Evolutionary conservation across 345 rosid genomes (phyloP).

Genomic region (Linum tenue): DNA sequence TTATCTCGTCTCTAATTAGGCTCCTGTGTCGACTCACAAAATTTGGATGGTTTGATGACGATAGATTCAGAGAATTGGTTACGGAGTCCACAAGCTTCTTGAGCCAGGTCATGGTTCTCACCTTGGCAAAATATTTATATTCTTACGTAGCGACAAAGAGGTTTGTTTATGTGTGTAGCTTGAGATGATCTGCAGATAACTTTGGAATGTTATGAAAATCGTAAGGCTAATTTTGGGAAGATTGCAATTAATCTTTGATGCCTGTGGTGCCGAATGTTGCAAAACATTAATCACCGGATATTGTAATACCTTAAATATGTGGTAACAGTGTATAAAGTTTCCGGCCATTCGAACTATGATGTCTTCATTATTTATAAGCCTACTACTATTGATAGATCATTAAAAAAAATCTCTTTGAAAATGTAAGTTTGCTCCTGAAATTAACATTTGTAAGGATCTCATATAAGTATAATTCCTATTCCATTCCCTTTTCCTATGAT

Average conservation of each 20-base stretch:
- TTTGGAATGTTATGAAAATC: neutral
- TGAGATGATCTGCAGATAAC: neutral
- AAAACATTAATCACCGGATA: neutral
- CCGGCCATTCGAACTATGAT: neutral
- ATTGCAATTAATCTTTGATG: too few species aligned
- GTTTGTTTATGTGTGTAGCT: neutral
- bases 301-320: neutral
- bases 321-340: neutral
- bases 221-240: too few species aligned
- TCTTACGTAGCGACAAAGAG: neutral
- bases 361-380: neutral
- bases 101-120: conserved; percentile 48
- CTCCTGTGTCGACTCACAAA: conserved; percentile 87
- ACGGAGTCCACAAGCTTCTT: conserved; percentile 77
- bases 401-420: too few species aligned
- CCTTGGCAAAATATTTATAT: neutral
- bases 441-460: neutral
- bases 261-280: neutral
- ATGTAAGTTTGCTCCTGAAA: too few species aligned
- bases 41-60: conserved; percentile 99
- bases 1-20: conserved; percentile 75
- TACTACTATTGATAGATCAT: neutral
- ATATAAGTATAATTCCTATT: too few species aligned
- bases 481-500: neutral
- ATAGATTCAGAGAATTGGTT: conserved; percentile 76